Evolutionary conservation across 2,329 filamentous ascomycete species (phyloP).

Genomic region (Aspergillus sp.): DNA sequence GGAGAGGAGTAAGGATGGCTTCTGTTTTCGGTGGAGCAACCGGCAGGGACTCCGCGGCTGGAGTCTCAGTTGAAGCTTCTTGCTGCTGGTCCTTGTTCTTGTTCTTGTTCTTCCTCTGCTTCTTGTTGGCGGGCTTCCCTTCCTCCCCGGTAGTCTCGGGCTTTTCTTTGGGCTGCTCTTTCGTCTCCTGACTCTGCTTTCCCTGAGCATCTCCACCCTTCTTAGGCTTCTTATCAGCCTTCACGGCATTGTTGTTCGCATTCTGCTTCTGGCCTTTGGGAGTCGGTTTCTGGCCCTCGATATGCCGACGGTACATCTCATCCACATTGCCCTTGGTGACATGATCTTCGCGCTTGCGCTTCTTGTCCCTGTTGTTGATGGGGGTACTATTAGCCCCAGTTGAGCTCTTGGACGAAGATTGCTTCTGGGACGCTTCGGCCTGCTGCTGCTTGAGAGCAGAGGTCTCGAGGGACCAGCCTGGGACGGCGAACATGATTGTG

Average conservation of each 20-base stretch:
- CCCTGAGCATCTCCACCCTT: constrained; percentile 31
- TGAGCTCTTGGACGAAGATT: constrained; percentile 61
- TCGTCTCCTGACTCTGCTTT: constrained; percentile 20
- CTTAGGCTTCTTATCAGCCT: constrained; percentile 32
- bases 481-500: constrained; percentile 78
- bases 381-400: constrained; percentile 29
- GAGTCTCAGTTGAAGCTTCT: constrained; percentile 14
- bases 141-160: constrained; percentile 23
- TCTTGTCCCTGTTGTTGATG: constrained; percentile 47
- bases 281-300: constrained; percentile 62
- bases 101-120: constrained; percentile 38
- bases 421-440: constrained; percentile 48
- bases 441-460: constrained; percentile 71
- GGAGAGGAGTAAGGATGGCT: constrained; percentile 81
- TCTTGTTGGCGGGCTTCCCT: constrained; percentile 27
- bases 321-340: constrained; percentile 72
- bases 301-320: constrained; percentile 75
- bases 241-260: constrained; percentile 7
- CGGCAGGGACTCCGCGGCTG: constrained; percentile 24
- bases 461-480: constrained; percentile 83
- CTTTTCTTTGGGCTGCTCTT: constrained; percentile 10
- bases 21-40: constrained; percentile 47
- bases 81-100: constrained; percentile 27
- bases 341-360: constrained; percentile 51
- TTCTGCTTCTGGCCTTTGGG: constrained; percentile 43